Evolutionary conservation across 441 rosid genomes (phyloP).

Genomic region (Arabidopsis lyrata): DNA sequence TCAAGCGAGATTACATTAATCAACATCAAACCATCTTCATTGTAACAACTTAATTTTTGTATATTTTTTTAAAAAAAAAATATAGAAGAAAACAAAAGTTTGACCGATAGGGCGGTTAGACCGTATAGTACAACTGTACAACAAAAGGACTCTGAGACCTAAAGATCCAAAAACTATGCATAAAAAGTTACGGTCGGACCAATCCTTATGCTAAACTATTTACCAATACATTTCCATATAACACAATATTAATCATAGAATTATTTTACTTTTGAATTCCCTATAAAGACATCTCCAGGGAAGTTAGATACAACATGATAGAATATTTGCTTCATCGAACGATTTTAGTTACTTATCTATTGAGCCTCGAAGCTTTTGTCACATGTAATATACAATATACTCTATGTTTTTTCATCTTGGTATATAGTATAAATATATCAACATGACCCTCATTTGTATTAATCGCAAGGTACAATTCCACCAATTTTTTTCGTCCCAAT

Average conservation of each 20-base stretch:
- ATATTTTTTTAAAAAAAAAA: neutral
- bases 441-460: neutral
- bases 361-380: neutral
- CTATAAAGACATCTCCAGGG: neutral
- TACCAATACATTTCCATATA: neutral
- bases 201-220: neutral
- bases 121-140: constrained; percentile 30
- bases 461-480: constrained; percentile 17
- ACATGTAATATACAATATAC: too few relatives aligned
- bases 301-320: neutral
- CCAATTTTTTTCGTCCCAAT: constrained; percentile 7
- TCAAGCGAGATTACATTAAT: neutral
- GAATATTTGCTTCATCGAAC: neutral
- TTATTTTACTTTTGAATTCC: neutral
- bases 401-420: neutral
- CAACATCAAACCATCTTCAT: neutral
- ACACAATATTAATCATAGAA: neutral
- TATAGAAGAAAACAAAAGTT: neutral
- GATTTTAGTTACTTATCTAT: neutral
- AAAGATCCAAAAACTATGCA: constrained; percentile 17
- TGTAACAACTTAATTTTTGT: neutral
- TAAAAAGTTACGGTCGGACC: constrained; percentile 11
- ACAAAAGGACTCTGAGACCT: neutral
- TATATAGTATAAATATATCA: neutral
- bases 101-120: constrained; percentile 32